Conservation (phyloP, 768 basidiomycete species). For the Leccinum sublutescens region DNA sequence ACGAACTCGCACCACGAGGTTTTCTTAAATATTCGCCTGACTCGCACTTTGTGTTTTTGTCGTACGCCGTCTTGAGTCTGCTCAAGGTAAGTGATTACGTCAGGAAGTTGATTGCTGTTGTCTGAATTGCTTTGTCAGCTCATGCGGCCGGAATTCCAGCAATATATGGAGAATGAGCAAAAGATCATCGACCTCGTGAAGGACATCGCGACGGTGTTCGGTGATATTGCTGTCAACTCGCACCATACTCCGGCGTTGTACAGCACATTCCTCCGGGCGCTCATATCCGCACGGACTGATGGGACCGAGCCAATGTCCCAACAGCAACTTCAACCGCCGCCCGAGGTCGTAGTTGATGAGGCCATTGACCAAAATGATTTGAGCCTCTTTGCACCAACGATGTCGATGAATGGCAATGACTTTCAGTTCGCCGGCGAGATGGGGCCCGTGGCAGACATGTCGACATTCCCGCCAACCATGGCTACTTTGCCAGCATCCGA, state of each 20-base stretch:
- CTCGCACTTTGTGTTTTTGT: constrained; percentile 85
- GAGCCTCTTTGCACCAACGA: constrained; percentile 24
- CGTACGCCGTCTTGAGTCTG: constrained; percentile 90
- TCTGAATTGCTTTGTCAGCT: constrained; percentile 47
- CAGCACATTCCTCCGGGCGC: constrained; percentile 74
- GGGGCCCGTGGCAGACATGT: constrained; percentile 79
- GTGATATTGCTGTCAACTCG: constrained; percentile 71
- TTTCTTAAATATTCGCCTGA: constrained; percentile 85
- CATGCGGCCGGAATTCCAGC: constrained; percentile 79
- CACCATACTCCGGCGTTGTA: constrained; percentile 91
- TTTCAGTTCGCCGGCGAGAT: constrained; percentile 81
- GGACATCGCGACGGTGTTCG: constrained; percentile 80
- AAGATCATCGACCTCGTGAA: constrained; percentile 67
- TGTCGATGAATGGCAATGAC: constrained; percentile 36
- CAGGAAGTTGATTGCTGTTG: neutral
- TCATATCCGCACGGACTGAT: constrained; percentile 55
- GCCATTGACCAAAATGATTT: constrained; percentile 28
- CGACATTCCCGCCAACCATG: constrained; percentile 89
- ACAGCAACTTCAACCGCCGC: constrained; percentile 16
- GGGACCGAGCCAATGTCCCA: constrained; percentile 26
- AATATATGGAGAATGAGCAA: constrained; percentile 71
- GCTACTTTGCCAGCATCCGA: constrained; percentile 46
- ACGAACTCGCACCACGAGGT: constrained; percentile 74
- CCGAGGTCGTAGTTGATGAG: constrained; percentile 23
- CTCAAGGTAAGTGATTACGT: constrained; percentile 65